Base-by-base conservation (phyloP, 2,329 filamentous ascomycete species). In the Talaromyces albobiverticillius region DNA sequence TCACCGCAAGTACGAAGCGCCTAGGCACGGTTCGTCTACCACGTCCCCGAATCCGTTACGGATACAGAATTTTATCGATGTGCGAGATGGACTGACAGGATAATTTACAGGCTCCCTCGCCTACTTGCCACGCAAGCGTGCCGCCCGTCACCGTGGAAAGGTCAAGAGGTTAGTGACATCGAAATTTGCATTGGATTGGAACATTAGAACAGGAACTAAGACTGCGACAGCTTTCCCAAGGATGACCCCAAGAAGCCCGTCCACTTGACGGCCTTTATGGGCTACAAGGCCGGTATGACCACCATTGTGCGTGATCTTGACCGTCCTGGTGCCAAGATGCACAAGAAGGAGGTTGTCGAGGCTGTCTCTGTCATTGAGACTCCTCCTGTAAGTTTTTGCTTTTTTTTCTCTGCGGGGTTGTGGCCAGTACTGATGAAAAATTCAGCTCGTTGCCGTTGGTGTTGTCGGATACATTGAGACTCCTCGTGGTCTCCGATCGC, bases 261-360 rank as follows among this genome's bases (percentile, higher is more conserved):
- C 78, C 94, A 99, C 85, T 86, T 99, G 72, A 99, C 94, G 63
- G 94, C 94, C 73, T 81, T 90, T 73, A 92, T 97, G 87, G 94
- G 94, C 78, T 99, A 99, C 88, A 99, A 99, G 90, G 94, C 94
- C 76, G 94, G 94, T 79, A 99, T 99, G 94, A 96, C 91, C 79
- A 99, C 94, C 72, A 94, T 97, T 79, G 94, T 99, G 77, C 93
- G 94, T 81, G 93, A 96, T 80, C 86, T 97, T 79, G 94, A 99
- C 86, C 89, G 94, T 80, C 94, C 94, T 66, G 94, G 94, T 79
- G 94, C 94, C 72, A 99, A 99, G 87, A 86, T 94, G 80, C 91
- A 99, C 90, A 97, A 97, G 90, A 91, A 97, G 86, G 87, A 97
- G 81, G 81, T 95, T 76, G 88, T 93, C 70, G 89, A 95, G 83